Base-by-base conservation (phyloP, 2,329 filamentous ascomycete genomes). In the Ilyonectria sp. region DNA sequence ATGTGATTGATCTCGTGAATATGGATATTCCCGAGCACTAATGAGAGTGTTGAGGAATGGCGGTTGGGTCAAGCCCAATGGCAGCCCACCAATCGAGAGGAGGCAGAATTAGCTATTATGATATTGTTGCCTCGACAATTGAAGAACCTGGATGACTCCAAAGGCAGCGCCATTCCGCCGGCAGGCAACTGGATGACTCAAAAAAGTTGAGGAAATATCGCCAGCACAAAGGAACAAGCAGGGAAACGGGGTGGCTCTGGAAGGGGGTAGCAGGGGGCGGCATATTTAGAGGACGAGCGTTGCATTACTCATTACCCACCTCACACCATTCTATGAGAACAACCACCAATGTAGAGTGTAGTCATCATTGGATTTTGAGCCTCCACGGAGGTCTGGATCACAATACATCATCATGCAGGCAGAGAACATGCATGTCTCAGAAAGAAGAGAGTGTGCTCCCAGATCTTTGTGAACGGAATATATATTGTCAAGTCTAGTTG, bases 21-120 rank as follows among this genome's bases (percentile, higher is more conserved):
- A 80, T 84, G 74, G 82, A 84, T 8, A 71, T 80, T 49, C 69
- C 74, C 7, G 73, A 78, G 31, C 71, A 73, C 44, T 67, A 72
- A 72, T 15, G 69, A 69, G 58, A 15, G 21, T 11, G 13, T n/a
- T 21, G 55, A 11, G 40, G 40, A 43, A 19, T 43, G 17, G 40
- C 37, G n/a, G 29, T 35, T 35, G 7, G 17, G 47, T n/a, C 26
- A 33, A 33, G 26, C 15, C 47, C 15, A 17, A 21, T 13, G 55
- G 13, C 11, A 19, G 37, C n/a, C n/a, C 19, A 43, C 37, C 6
- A 44, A 26, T n/a, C 40, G 35, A 26, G 53, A 15, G 37, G 8
- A 37, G 17, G 10, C 31, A 29, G n/a, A 10, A 29, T 7, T 13
- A 26, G 26, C 26, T 26, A 6, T 26, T 26, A 6, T 26, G 26